A percentile compares a stretch with the other conserved stretches of the same genome.
Conservation (phyloP, 441 rosid genomes). For the Adansonia madagascariensis region DNA sequence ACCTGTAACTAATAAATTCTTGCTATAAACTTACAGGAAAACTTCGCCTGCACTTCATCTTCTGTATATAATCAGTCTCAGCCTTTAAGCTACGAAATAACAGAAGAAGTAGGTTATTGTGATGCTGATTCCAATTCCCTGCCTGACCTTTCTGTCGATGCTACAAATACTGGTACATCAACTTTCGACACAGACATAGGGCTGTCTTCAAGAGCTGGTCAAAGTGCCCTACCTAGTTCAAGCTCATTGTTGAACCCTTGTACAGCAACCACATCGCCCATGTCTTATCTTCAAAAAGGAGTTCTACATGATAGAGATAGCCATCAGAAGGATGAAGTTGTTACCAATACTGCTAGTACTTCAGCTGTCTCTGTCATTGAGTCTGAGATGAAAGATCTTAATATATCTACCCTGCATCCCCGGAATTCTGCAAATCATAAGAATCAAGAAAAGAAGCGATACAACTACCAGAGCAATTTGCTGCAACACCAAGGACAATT, state of each 20-base stretch:
- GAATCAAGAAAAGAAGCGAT: slow-evolving; percentile 18
- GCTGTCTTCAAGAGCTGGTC: slow-evolving; percentile 13
- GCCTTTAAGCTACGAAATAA: slow-evolving; percentile 44
- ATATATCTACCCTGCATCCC: slow-evolving; percentile 32
- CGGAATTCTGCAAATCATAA: slow-evolving; percentile 30
- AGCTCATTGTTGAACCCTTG: slow-evolving; percentile 27
- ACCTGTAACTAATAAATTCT: slow-evolving; percentile 20
- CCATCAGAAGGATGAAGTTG: slow-evolving; percentile 16
- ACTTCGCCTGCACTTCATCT: slow-evolving; percentile 39
- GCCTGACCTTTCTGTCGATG: slow-evolving; percentile 30
- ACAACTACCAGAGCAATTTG: slow-evolving; percentile 25
- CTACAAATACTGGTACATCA: slow-evolving; percentile 33
- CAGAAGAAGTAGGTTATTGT: slow-evolving; percentile 37
- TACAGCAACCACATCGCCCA: slow-evolving; percentile 29
- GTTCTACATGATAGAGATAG: slow-evolving; percentile 18
- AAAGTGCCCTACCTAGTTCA: slow-evolving; percentile 27
- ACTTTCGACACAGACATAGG: too few species aligned
- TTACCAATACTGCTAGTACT: slow-evolving; percentile 29
- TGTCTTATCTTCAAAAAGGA: slow-evolving; percentile 28
- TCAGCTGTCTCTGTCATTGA: slow-evolving; percentile 31
- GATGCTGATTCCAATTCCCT: slow-evolving; percentile 34
- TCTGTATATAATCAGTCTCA: slow-evolving; percentile 47
- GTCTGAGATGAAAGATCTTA: slow-evolving; percentile 46
- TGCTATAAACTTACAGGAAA: slow-evolving; percentile 43
- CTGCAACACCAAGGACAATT: slow-evolving; percentile 30